Percentiles rank a stretch among this genome's conserved stretches.
Evolutionary conservation across 805 yeast genomes (phyloP).

Genomic region (Myxozyma lipomycoides): DNA sequence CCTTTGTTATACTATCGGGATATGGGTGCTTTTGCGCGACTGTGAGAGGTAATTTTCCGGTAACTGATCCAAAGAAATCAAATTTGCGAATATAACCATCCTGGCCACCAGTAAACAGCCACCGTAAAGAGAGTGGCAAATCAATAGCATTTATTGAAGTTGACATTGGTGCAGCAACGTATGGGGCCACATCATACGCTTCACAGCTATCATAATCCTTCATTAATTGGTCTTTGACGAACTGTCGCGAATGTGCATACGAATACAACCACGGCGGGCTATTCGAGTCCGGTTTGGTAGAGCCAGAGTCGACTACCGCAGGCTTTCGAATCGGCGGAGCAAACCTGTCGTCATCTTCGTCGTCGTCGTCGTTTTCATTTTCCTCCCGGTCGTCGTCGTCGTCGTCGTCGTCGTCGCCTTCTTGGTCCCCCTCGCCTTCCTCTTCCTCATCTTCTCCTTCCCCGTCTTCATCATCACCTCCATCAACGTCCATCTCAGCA

Average conservation of each 20-base stretch:
- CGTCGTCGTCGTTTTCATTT: slow-evolving; percentile 14
- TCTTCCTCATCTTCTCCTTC: slow-evolving; percentile 28
- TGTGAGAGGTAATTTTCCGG: slow-evolving; percentile 81
- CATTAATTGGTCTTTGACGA: slow-evolving; percentile 29
- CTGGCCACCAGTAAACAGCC: slow-evolving; percentile 91
- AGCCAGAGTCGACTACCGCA: not conserved
- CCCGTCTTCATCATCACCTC: slow-evolving; percentile 33
- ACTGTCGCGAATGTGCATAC: slow-evolving; percentile 26
- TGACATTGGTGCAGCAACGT: slow-evolving; percentile 82
- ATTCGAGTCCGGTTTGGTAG: not conserved
- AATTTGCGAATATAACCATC: slow-evolving; percentile 91
- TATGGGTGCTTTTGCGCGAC: slow-evolving; percentile 86
- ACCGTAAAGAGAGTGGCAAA: slow-evolving; percentile 72
- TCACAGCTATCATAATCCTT: slow-evolving; percentile 51
- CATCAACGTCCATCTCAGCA: slow-evolving; percentile 33
- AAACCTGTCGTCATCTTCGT: slow-evolving; percentile 14
- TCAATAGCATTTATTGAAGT: slow-evolving; percentile 74
- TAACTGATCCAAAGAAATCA: slow-evolving; percentile 79
- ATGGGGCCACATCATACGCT: slow-evolving; percentile 69
- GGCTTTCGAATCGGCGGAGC: not conserved
- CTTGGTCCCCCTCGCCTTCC: slow-evolving; percentile 29
- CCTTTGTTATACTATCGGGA: slow-evolving; percentile 78
- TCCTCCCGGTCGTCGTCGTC: slow-evolving; percentile 29
- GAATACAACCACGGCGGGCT: slow-evolving; percentile 22
- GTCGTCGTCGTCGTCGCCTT: slow-evolving; percentile 25